phyloP scores from a whole-genome alignment of 108 stramenopile genomes.

The Pseudonitzschia pungens region DNA sequence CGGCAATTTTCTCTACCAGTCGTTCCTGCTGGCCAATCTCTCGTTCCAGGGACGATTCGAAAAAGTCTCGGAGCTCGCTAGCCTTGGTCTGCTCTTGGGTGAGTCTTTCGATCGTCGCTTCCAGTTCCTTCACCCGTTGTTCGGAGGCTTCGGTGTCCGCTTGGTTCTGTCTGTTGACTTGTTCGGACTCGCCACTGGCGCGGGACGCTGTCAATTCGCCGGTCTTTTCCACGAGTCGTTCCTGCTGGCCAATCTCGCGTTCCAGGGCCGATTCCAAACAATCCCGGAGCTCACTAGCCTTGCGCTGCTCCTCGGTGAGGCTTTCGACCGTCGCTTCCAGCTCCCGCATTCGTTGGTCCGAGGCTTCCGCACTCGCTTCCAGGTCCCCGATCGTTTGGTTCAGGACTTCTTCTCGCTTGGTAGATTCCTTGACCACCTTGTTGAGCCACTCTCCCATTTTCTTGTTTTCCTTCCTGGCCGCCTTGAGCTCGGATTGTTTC shows the following conservation, averaged over 20 bases:
- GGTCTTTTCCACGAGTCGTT: not conserved
- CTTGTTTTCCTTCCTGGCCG: not conserved
- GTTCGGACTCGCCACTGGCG: too few relatives aligned
- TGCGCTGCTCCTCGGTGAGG: too few relatives aligned
- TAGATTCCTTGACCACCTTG: not conserved
- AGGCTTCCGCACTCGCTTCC: too few relatives aligned
- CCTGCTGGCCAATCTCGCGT: too few relatives aligned
- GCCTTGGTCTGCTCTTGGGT: too few relatives aligned
- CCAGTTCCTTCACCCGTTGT: not conserved
- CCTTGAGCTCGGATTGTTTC: not conserved
- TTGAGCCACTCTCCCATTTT: conserved; percentile 1
- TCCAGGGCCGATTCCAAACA: too few relatives aligned
- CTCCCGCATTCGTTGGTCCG: not conserved
- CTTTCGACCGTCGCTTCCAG: not conserved
- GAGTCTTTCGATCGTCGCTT: not conserved
- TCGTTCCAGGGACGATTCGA: too few relatives aligned
- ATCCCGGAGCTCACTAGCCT: too few relatives aligned
- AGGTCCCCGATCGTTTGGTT: not conserved
- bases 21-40: too few relatives aligned
- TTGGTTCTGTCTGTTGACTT: too few relatives aligned
- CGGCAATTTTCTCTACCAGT: not conserved
- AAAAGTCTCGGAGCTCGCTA: too few relatives aligned
- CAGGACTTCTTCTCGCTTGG: not conserved
- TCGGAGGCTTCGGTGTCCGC: not conserved
- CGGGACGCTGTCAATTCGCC: not conserved